A percentile compares a stretch with the other conserved stretches of the same genome.
phyloP scores from a whole-genome alignment of 768 basidiomycete species.

The Podaxis sp. region DNA sequence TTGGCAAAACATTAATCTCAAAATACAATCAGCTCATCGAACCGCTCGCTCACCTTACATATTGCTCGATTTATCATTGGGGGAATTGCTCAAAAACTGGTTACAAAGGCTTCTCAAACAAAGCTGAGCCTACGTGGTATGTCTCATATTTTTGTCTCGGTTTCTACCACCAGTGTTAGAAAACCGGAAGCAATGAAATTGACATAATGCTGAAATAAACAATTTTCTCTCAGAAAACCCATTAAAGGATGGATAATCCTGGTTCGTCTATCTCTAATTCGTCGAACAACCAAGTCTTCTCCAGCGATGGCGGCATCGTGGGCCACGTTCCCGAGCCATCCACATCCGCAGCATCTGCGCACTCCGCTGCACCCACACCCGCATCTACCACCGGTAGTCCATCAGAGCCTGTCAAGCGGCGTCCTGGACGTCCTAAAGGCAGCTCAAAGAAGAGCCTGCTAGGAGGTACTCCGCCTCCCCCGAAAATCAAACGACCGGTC shows the following conservation, averaged over 20 bases:
- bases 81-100: not conserved
- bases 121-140: not conserved
- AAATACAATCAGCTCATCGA: not conserved
- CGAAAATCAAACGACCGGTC: slow-evolving; percentile 72
- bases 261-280: slow-evolving; percentile 9
- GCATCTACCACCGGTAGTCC: not conserved
- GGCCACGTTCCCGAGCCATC: slow-evolving; percentile 7
- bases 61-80: not conserved
- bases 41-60: not conserved
- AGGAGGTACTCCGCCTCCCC: slow-evolving; percentile 23
- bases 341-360: not conserved
- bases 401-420: slow-evolving; percentile 44
- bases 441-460: slow-evolving; percentile 65
- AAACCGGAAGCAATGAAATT: not conserved
- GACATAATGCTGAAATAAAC: slow-evolving; percentile 12
- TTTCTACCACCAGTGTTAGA: not conserved
- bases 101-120: not conserved
- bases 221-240: slow-evolving; percentile 9
- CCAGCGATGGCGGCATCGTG: not conserved
- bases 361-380: not conserved
- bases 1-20: slow-evolving; percentile 3
- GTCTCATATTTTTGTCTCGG: slow-evolving; percentile 7
- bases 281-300: slow-evolving; percentile 7
- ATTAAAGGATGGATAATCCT: slow-evolving; percentile 11
- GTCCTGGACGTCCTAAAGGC: slow-evolving; percentile 75